These are phyloP conservation scores for Populus pruinosa DNA, from an alignment of 345 rosid genomes.

Conservation along the genomic window DNA sequence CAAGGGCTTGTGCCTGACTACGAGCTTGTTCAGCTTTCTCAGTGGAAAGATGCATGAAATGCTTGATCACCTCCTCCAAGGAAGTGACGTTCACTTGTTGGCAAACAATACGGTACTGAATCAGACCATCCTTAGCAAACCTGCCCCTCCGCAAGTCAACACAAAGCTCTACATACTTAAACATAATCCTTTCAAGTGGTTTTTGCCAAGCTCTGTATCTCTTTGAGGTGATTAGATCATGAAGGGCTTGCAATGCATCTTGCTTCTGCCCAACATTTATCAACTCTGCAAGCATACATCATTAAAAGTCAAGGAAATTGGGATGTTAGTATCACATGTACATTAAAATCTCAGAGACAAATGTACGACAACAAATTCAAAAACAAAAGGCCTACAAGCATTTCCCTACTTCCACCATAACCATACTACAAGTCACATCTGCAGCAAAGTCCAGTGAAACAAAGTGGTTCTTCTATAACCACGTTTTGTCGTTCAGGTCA, in stretches of 20 bases:
- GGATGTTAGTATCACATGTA: background rate
- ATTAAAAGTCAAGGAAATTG: background rate
- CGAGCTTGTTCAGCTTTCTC: constrained; percentile 99
- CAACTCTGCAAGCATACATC: constrained; percentile 47
- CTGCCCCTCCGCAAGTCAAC: constrained; percentile 91
- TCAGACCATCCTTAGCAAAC: constrained; percentile 93
- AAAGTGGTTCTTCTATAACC: background rate
- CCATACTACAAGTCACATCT: background rate
- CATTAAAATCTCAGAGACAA: background rate
- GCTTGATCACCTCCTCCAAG: constrained; percentile 98
- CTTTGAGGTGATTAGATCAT: constrained; percentile 85
- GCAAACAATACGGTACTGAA: constrained; percentile 89
- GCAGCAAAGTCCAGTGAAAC: background rate
- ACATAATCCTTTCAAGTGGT: constrained; percentile 85
- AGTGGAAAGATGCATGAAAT: constrained; percentile 88
- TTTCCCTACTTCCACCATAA: background rate
- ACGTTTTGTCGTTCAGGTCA: background rate
- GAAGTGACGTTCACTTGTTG: constrained; percentile 94
- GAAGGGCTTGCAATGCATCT: constrained; percentile 91
- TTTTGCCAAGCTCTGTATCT: constrained; percentile 96
- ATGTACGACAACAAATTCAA: background rate
- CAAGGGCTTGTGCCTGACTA: constrained; percentile 80
- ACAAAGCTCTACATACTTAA: constrained; percentile 92
- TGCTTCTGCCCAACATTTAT: constrained; percentile 98
- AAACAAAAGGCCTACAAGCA: background rate